These are phyloP conservation scores for Lipomyces starkeyi DNA, from an alignment of 805 yeast genomes.

Conservation along the genomic window DNA sequence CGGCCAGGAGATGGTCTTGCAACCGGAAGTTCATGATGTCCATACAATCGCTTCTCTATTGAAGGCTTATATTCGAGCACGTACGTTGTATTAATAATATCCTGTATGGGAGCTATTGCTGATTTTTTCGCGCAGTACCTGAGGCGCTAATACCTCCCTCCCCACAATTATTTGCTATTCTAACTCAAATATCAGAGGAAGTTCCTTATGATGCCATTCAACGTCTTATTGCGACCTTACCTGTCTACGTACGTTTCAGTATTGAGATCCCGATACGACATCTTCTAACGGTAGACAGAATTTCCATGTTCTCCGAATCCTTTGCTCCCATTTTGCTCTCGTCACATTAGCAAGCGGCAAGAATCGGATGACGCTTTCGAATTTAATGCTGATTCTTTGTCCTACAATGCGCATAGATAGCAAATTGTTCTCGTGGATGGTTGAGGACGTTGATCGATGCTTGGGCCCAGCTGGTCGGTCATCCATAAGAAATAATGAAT, in stretches of 20 bases:
- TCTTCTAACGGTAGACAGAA: slow-evolving; percentile 24
- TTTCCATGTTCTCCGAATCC: slow-evolving; percentile 40
- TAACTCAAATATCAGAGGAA: slow-evolving; percentile 10
- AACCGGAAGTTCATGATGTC: slow-evolving; percentile 40
- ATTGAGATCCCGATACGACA: background rate
- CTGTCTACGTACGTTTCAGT: slow-evolving; percentile 21
- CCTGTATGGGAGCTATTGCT: slow-evolving; percentile 7
- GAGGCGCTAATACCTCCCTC: slow-evolving; percentile 38
- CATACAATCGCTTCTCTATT: slow-evolving; percentile 45
- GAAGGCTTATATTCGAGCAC: slow-evolving; percentile 42
- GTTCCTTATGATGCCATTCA: slow-evolving; percentile 35
- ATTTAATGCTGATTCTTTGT: slow-evolving; percentile 43
- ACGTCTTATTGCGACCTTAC: slow-evolving; percentile 28
- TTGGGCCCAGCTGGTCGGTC: slow-evolving; percentile 9
- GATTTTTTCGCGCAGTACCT: slow-evolving; percentile 36
- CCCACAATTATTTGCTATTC: slow-evolving; percentile 3
- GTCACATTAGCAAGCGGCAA: slow-evolving; percentile 34
- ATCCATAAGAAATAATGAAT: slow-evolving; percentile 9
- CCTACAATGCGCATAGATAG: slow-evolving; percentile 44
- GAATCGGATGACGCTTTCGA: slow-evolving; percentile 44
- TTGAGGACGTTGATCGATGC: slow-evolving; percentile 27
- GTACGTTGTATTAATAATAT: slow-evolving; percentile 17
- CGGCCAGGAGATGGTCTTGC: slow-evolving; percentile 28
- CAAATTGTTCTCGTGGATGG: slow-evolving; percentile 39
- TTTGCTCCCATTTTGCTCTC: slow-evolving; percentile 41